phyloP scores from a whole-genome alignment of 495 filamentous ascomycete species.

The Hypoxylon lenormandii region DNA sequence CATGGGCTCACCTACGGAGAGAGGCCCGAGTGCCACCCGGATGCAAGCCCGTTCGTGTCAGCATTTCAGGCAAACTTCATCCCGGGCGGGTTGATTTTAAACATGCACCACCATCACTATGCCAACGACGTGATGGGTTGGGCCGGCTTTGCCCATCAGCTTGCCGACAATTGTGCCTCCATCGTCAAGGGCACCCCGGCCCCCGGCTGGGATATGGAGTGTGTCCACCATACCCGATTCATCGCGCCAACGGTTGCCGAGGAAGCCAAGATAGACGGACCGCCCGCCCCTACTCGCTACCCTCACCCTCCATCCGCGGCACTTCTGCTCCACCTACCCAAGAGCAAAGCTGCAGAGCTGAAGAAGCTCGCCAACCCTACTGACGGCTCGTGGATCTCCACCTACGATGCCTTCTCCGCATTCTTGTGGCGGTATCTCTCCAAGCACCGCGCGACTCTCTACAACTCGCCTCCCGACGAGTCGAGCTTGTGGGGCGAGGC shows the following conservation, averaged over 20 bases:
- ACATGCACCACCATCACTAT: conserved; percentile 61
- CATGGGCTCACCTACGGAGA: conserved; percentile 58
- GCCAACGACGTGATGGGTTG: conserved; percentile 60
- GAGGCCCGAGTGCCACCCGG: conserved; percentile 55
- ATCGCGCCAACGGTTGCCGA: conserved; percentile 40
- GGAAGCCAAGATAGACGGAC: conserved; percentile 51
- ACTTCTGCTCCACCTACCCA: conserved; percentile 58
- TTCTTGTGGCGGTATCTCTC: conserved; percentile 55
- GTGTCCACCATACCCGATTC: conserved; percentile 53
- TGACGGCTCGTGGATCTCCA: conserved; percentile 56
- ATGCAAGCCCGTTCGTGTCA: conserved; percentile 50
- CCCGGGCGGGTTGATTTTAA: conserved; percentile 57
- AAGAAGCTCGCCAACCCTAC: conserved; percentile 53
- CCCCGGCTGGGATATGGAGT: conserved; percentile 53
- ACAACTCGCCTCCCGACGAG: conserved; percentile 44
- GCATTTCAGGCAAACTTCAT: conserved; percentile 61
- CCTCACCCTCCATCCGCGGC: conserved; percentile 47
- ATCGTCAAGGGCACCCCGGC: conserved; percentile 48
- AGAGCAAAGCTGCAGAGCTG: conserved; percentile 57
- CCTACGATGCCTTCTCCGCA: conserved; percentile 59
- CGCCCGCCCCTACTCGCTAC: conserved; percentile 47
- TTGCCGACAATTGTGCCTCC: conserved; percentile 60
- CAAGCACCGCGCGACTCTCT: conserved; percentile 51
- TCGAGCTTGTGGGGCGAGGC: conserved; percentile 53
- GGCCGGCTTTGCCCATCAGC: conserved; percentile 54